phyloP scores from a whole-genome alignment of 176 grass and related monocot species.

The Cymbopogon citratus region DNA sequence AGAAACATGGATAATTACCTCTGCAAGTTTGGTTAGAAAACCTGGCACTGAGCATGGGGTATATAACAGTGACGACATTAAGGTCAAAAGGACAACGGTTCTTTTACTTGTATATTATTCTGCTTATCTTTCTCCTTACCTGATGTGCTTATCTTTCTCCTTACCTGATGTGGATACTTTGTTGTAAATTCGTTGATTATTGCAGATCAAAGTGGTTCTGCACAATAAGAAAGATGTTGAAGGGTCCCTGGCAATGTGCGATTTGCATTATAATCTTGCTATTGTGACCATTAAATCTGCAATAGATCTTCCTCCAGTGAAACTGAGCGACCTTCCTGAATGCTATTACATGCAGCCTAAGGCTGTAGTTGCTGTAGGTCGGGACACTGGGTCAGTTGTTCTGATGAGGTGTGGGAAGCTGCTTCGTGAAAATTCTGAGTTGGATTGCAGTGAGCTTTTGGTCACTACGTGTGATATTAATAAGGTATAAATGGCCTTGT shows the following conservation, averaged over 20 bases:
- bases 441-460: constrained; percentile 9
- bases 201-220: constrained; percentile 6
- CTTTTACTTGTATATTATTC: background rate
- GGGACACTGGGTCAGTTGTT: background rate
- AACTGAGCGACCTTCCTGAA: background rate
- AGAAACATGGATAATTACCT: background rate
- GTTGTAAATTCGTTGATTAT: background rate
- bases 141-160: background rate
- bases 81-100: background rate
- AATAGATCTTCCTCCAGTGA: background rate
- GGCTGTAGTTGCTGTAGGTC: constrained; percentile 2
- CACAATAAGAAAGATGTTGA: background rate
- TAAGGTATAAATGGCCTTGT: background rate
- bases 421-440: background rate
- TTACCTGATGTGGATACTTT: background rate
- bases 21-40: constrained; percentile 2
- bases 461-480: background rate
- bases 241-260: background rate
- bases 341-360: background rate
- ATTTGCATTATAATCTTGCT: constrained; percentile 15
- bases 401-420: background rate
- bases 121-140: background rate
- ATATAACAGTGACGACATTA: background rate
- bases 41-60: background rate
- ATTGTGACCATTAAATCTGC: background rate